Percentiles rank a stretch among this genome's conserved stretches.
Evolutionary conservation across 129 eudicot genomes (phyloP).

Genomic region (Cynara cardunculus): DNA sequence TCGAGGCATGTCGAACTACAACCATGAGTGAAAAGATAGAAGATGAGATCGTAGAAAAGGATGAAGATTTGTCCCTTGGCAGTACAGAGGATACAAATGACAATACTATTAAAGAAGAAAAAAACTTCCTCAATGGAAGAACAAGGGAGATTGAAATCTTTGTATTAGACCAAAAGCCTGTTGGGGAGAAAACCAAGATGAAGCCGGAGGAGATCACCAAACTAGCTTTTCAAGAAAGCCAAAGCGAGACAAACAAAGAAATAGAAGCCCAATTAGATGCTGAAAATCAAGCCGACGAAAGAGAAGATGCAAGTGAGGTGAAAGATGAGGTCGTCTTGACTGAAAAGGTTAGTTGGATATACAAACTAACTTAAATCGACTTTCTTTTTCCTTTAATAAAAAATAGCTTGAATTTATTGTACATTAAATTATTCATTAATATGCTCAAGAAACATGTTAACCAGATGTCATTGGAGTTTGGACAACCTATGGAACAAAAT

Average conservation of each 20-base stretch:
- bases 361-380: not conserved
- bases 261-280: slow-evolving; percentile 2
- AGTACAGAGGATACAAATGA: not conserved
- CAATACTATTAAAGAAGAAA: not conserved
- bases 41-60: slow-evolving; percentile 13
- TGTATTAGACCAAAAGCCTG: not conserved
- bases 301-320: not conserved
- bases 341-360: slow-evolving; percentile 9
- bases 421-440: not conserved
- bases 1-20: not conserved
- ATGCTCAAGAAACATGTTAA: not conserved
- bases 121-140: not conserved
- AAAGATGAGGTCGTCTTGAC: not conserved
- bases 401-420: not conserved
- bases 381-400: not conserved
- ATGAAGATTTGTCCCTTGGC: slow-evolving; percentile 1
- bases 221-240: not conserved
- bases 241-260: not conserved
- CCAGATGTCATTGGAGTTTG: slow-evolving; percentile 20
- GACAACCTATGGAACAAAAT: slow-evolving; percentile 12
- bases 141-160: not conserved
- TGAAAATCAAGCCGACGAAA: not conserved
- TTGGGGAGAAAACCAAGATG: not conserved
- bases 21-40: slow-evolving; percentile 12
- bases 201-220: not conserved